A percentile compares a stretch with the other conserved stretches of the same genome.
phyloP scores from a whole-genome alignment of 306 rosid species.

The Biancaea sappan region DNA sequence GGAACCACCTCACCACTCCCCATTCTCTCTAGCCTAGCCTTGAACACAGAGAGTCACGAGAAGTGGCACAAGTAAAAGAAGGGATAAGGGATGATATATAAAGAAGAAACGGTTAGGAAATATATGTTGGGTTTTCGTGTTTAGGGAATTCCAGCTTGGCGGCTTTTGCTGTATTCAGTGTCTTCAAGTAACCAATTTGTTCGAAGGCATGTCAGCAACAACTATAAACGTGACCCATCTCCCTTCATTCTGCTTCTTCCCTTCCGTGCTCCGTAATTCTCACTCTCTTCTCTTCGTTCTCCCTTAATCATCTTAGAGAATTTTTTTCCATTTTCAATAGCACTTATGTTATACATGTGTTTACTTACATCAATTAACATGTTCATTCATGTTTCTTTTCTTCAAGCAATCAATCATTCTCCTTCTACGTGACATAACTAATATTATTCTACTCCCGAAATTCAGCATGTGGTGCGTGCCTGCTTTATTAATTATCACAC shows the following conservation, averaged over 20 bases:
- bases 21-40: neutral
- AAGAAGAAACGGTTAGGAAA: neutral
- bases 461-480: neutral
- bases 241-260: neutral
- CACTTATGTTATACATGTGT: too few species aligned
- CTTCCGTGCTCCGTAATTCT: neutral
- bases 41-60: too few species aligned
- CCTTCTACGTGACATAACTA: too few species aligned
- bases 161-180: neutral
- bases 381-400: too few species aligned
- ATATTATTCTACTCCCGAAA: neutral
- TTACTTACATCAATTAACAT: too few species aligned
- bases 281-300: neutral
- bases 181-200: neutral
- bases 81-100: neutral
- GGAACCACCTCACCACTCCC: slow-evolving; percentile 9
- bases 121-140: neutral
- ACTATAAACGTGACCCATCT: neutral
- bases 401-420: too few species aligned
- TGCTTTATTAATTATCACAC: neutral
- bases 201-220: neutral
- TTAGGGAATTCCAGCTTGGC: neutral
- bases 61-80: too few species aligned
- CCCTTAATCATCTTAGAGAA: too few species aligned
- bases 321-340: too few species aligned